These are phyloP conservation scores for Fusarium sp. DNA, from an alignment of 2,329 filamentous ascomycete species.

Conservation along the genomic window DNA sequence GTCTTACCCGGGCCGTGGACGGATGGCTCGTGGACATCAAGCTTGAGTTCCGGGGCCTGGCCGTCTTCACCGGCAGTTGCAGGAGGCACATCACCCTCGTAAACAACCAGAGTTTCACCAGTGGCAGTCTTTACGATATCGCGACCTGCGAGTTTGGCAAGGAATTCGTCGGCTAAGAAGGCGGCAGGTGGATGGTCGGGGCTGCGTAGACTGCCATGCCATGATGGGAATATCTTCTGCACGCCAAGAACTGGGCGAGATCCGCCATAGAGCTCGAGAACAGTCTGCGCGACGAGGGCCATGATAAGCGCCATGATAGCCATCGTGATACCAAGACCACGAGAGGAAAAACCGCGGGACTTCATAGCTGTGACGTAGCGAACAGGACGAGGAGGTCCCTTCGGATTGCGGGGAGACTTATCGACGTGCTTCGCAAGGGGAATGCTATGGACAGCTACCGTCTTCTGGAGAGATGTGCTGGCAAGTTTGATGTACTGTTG, in stretches of 20 bases:
- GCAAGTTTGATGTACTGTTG: conserved; percentile 72
- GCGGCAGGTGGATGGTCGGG: conserved; percentile 39
- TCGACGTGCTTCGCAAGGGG: conserved; percentile 65
- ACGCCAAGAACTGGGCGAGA: conserved; percentile 66
- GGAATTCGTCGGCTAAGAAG: conserved; percentile 46
- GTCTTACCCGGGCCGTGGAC: conserved; percentile 63
- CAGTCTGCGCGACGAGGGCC: conserved; percentile 68
- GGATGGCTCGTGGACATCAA: conserved; percentile 58
- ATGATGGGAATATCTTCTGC: conserved; percentile 63
- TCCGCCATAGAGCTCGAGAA: conserved; percentile 71
- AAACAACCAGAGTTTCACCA: conserved; percentile 53
- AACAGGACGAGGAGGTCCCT: conserved; percentile 57
- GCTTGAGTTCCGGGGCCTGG: conserved; percentile 45
- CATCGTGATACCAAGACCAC: conserved; percentile 62
- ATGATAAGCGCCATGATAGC: conserved; percentile 68
- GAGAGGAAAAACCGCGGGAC: conserved; percentile 61
- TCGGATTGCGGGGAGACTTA: conserved; percentile 48
- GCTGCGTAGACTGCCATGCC: conserved; percentile 47
- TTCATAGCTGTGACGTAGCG: conserved; percentile 76
- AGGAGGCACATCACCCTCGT: conserved; percentile 38
- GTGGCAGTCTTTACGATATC: conserved; percentile 41
- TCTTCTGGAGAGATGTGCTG: conserved; percentile 82
- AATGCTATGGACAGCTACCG: conserved; percentile 81
- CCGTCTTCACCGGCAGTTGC: conserved; percentile 29
- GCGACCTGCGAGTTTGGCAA: conserved; percentile 51